Base-by-base conservation (phyloP, 768 basidiomycete species). In the Suillus ampliporus region DNA sequence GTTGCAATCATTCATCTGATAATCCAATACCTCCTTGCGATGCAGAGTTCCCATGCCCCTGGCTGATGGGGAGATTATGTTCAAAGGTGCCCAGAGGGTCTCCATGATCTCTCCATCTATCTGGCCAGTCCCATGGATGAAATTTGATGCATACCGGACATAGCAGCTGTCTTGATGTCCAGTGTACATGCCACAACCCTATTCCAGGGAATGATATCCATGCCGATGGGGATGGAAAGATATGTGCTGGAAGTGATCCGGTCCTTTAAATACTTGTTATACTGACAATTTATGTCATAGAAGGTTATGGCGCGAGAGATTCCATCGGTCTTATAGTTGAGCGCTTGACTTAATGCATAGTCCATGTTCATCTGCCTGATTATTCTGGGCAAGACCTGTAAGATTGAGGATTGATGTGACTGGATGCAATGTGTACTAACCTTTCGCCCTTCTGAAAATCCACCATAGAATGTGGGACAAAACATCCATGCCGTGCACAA, bases 381-480 rank as follows among this genome's bases (percentile, higher is more conserved):
- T 17, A 44, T n/a, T 44, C n/a, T 10, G 4, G 2, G 43, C 21
- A 5, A 44, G 43, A 44, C 10, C 26, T 48, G 14, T 3, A 35
- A 14, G 15, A 28, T 57, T 26, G 61, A 35, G 14, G 11, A 43
- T 37, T 31, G 31, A 34, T 35, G 26, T 13, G 26, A 35, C 23
- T 6, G 15, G 34, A 44, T 37, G 23, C 11, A 21, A 50, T 17
- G n/a, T 41, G 47, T 17, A 58, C 65, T 17, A 23, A 75, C 73
- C 58, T 61, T 60, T 78, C 74, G 5, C 76, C 77, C 34, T 71
- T 70, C 50, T 75, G 71, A 60, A 77, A 73, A 35, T 76, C 74
- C 9, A 77, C 74, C 3, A 73, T 62, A 3, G 65, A 64, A 40
- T 72, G 69, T 17, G 76, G 74, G 8, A 69, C 62, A 64, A 74